These are phyloP conservation scores for Coleophoma cylindrospora DNA, from an alignment of 2,329 filamentous ascomycete species.

Conservation along the genomic window DNA sequence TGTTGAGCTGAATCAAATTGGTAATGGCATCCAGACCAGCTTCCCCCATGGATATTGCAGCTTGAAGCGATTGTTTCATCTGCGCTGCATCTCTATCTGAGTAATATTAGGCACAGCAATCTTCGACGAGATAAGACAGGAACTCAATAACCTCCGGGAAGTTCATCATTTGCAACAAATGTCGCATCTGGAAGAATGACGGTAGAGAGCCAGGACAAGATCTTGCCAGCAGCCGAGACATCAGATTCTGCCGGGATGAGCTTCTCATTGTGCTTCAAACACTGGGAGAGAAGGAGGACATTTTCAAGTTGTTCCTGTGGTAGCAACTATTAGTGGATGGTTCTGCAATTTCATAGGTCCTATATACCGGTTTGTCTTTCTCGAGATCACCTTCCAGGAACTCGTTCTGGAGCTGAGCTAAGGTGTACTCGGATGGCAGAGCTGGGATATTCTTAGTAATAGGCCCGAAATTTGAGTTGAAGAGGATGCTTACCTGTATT, in stretches of 20 bases:
- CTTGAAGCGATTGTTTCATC: too few species aligned
- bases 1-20: neutral
- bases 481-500: too few species aligned
- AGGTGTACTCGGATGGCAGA: neutral
- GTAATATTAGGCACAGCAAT: neutral
- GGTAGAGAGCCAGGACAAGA: conserved; percentile 18
- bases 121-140: conserved; percentile 1
- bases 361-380: too few species aligned
- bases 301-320: conserved; percentile 18
- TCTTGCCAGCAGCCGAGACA: conserved; percentile 5
- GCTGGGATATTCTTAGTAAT: neutral
- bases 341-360: too few species aligned
- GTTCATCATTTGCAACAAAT: conserved; percentile 15
- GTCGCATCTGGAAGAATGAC: conserved; percentile 16
- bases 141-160: conserved; percentile 12
- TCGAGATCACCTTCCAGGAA: neutral
- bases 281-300: conserved; percentile 17
- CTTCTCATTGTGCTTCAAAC: conserved; percentile 10
- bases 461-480: too few species aligned
- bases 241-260: conserved; percentile 8
- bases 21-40: conserved; percentile 5
- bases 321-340: neutral
- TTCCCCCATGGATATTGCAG: too few species aligned
- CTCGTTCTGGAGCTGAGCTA: neutral
- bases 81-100: too few species aligned